These are phyloP conservation scores for Lolium multiflorum DNA, from an alignment of 176 grass and related monocot genomes.

Conservation along the genomic window DNA sequence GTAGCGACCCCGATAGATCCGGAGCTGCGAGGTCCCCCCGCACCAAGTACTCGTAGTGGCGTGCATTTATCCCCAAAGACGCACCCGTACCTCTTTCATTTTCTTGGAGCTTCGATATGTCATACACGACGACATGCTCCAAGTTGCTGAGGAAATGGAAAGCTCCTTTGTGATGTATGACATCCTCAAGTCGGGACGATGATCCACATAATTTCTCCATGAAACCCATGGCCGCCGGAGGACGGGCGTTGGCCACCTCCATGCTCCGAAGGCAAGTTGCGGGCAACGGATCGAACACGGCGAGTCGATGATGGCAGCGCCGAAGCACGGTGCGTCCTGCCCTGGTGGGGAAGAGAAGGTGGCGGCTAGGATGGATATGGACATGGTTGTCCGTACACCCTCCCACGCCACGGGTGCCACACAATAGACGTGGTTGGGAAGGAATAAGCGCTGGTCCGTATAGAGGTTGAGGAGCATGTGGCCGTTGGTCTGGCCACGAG, in stretches of 20 bases:
- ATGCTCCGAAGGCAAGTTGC: background rate
- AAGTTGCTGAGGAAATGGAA: background rate
- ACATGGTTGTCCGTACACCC: too few species aligned
- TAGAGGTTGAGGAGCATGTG: background rate
- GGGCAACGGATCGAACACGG: too few species aligned
- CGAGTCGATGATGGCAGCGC: background rate
- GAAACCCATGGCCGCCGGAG: background rate
- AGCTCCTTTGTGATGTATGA: background rate
- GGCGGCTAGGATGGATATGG: too few species aligned
- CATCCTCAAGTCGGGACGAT: background rate
- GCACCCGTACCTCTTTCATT: background rate
- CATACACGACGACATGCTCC: background rate
- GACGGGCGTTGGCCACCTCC: background rate
- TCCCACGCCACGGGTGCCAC: too few species aligned
- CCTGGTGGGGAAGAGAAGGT: background rate
- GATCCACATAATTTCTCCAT: accelerated
- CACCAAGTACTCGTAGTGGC: background rate
- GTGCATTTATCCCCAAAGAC: too few species aligned
- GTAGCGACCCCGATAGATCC: background rate
- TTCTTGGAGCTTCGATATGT: background rate
- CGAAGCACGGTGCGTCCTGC: background rate
- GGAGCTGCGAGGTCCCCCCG: background rate
- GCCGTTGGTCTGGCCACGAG: background rate
- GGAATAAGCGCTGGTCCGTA: background rate
- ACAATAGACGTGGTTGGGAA: background rate